Evolutionary conservation across 306 rosid genomes (phyloP).

Genomic region (Castanospermum australe): DNA sequence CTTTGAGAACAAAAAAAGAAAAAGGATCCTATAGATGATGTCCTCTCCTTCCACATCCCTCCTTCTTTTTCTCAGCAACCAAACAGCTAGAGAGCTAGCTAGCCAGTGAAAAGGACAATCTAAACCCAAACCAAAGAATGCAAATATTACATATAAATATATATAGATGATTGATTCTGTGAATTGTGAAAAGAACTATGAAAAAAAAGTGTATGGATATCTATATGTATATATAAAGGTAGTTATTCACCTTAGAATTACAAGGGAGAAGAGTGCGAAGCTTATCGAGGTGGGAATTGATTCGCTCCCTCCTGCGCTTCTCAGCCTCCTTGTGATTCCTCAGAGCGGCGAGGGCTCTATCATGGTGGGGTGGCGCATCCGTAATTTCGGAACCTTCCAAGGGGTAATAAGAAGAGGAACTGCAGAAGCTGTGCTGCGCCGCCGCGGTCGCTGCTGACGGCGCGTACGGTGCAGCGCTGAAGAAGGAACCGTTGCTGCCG

Average conservation of each 20-base stretch:
- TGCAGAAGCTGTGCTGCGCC: conserved; percentile 56
- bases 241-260: conserved; percentile 67
- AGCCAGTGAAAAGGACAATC: no score
- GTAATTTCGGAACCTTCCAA: conserved; percentile 51
- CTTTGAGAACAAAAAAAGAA: background rate
- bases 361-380: conserved; percentile 51
- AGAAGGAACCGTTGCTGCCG: conserved; percentile 41
- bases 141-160: no score
- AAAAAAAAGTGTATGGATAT: no score
- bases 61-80: conserved; percentile 14
- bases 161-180: no score
- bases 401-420: conserved; percentile 67
- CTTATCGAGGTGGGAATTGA: conserved; percentile 84
- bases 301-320: conserved; percentile 86
- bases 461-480: conserved; percentile 17
- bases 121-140: no score
- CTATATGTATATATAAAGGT: background rate
- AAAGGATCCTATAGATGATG: background rate
- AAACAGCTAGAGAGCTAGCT: conserved; percentile 20
- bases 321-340: conserved; percentile 97
- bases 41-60: background rate
- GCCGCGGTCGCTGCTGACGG: conserved; percentile 7
- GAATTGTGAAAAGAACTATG: no score
- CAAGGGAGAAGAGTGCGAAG: conserved; percentile 97
- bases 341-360: conserved; percentile 82